Base-by-base conservation (phyloP, 2,329 filamentous ascomycete genomes). In the Aureobasidium sp. region DNA sequence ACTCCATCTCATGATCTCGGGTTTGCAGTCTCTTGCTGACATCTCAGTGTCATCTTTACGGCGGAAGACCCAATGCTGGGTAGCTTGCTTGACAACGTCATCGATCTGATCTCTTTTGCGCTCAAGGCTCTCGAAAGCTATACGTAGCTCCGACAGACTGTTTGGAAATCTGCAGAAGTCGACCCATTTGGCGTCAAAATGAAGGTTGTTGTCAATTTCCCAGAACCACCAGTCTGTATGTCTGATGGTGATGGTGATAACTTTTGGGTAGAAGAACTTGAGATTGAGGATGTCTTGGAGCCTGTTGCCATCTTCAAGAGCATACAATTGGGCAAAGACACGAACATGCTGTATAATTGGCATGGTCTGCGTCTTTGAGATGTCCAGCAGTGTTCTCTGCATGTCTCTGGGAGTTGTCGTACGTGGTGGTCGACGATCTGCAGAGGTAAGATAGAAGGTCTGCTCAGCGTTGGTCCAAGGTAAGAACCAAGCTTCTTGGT, bases 71-170 rank as follows among this genome's bases (percentile, higher is more conserved):
- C 68, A 71, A n/a, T 56, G 58, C 24, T 65, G 60, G 1, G 64
- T 56, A 50, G 68, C 68, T 45, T 69, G 56, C 12, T 64, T 57
- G 4, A 71, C 70, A n/a, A 79, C 73, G 6, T 61, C 59, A 35
- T 76, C 64, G 3, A 79, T 61, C 58, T 79, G 73, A 0, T 56
- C 59, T 51, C 69, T 71, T 56, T 76, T 75, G 11, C 72, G 64
- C 47, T 71, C 66, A 6, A 78, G 53, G 2, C 71, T 74, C 62
- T 80, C 78, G 14, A 78, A 62, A 35, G 78, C 74, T 4, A 78
- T 64, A 22, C 62, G 60, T 2, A 80, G 59, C 40, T 71, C 67
- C 8, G 63, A 54, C 7, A 55, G 17, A 35, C 57, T 48, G 17
- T 45, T 21, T 14, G 41, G 54, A 11, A 56, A 45, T 29, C 21